Evolutionary conservation across 257 asterid genomes (phyloP).

Genomic region (Linaria vulgaris): DNA sequence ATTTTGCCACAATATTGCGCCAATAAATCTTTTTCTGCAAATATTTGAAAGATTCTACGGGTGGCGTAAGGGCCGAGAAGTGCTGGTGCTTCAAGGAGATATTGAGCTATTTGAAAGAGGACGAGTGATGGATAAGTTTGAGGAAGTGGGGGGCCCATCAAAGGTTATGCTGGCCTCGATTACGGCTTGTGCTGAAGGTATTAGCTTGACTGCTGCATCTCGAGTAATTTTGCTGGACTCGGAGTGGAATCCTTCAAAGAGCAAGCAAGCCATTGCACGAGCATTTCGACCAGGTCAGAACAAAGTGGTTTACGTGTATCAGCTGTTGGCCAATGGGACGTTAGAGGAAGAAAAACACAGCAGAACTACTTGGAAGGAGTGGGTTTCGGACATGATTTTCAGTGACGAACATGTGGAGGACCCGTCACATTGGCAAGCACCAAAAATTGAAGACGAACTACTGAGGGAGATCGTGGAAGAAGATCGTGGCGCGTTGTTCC

Average conservation of each 20-base stretch:
- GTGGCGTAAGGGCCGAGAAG: constrained; percentile 89
- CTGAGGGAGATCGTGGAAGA: constrained; percentile 95
- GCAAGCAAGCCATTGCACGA: constrained; percentile 93
- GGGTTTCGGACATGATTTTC: constrained; percentile 98
- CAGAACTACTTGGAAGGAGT: constrained; percentile 96
- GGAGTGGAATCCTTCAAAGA: constrained; percentile 97
- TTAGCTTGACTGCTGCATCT: constrained; percentile 90
- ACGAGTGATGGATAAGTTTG: constrained; percentile 86
- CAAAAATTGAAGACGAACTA: constrained; percentile 81
- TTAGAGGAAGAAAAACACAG: constrained; percentile 88
- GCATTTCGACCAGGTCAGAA: constrained; percentile 98
- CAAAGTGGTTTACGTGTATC: constrained; percentile 90
- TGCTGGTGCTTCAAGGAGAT: constrained; percentile 91
- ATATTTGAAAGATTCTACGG: constrained; percentile 70
- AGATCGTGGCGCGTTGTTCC: constrained; percentile 84
- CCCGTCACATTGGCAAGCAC: constrained; percentile 98
- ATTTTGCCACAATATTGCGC: constrained; percentile 95
- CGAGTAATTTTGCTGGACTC: constrained; percentile 88
- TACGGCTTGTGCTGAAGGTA: constrained; percentile 96
- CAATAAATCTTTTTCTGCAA: constrained; percentile 76
- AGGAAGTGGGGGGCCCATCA: constrained; percentile 86
- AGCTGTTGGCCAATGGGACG: constrained; percentile 82
- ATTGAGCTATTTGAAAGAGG: constrained; percentile 94
- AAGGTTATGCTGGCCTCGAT: constrained; percentile 93
- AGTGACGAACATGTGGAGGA: constrained; percentile 89